Evolutionary conservation across 1,139 yeast species (phyloP), one percentile per base, ranked within the genome.

Genomic region (Yamadazyma diospyri): DNA sequence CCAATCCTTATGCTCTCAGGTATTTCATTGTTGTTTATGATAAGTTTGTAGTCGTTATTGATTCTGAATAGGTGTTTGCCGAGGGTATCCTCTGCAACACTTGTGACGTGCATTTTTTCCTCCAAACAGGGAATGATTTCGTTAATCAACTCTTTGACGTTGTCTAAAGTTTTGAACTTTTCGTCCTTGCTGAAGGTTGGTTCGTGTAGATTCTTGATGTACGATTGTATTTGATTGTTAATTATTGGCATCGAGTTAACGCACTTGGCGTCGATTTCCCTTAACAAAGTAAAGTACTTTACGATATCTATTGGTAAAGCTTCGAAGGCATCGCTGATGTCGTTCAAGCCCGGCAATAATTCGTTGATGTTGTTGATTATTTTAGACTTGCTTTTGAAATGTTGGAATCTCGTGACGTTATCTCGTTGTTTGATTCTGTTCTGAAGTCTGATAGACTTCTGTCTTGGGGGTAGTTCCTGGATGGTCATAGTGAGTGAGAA

Each of bases 21-120:
- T 60, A 83, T 69, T 75, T 94, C 87, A 50, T 82, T 78, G 50
- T 80, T 76, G 35, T 76, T 65, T 23, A 89, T 73, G 25, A 87
- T 72, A 34, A 81, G 78, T 38, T 73, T 67, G 61, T 78, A 89
- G 53, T 87, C 95, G 45, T 82, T 77, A 52, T 89, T 85, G 43
- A 92, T 72, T 30, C 97, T 68, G 34, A 67, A 70, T 45, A 86
- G 64, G 50, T 87, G 86, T 43, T 81, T 77, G 25, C 71, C 64
- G 33, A 88, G 72, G 15, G 82, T 73, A 48, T 89, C 97, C 19
- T 86, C 75, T 17, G 97, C 96, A 23, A 87, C 83, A 2, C 92
- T 81, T 3, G 97, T 94, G 23, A 92, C 97, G 54, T 92, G 97
- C 94, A 92, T 88, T 59, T 92, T 92, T 55, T 92, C 97, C 53